Base-by-base conservation (phyloP, 306 rosid species). In the Sicyos baderoa region DNA sequence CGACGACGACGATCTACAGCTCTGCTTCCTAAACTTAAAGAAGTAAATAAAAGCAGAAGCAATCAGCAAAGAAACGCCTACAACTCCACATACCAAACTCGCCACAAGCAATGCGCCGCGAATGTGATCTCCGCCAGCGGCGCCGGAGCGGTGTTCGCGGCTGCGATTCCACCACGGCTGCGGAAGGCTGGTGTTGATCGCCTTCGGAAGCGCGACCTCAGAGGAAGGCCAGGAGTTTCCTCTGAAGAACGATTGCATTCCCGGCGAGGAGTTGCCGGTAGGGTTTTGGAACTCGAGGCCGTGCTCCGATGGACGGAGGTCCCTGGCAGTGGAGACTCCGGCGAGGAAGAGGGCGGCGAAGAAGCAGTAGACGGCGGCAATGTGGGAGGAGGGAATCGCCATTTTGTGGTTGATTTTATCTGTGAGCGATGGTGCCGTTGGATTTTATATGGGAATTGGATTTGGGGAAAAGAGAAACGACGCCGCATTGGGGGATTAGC, bases 301-400 rank as follows among this genome's bases (percentile, higher is more conserved):
- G 70, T 93, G 98, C 18, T 88, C 83, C 47, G 98, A 86, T 2
- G 98, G 97, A 37, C 97, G 88, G 53, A 89, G 82, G 37, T 93
- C 98, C 16, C 80, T 76, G 1, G 77, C 82, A 52, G 68, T 19
- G 63, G 85, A 72, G 7, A 2, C 35, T 21, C 85, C 83, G 65
- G 81, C 55, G 73, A 85, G 16, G 6, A 74, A 3, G 2, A 74
- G 1, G 4, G 45, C 11, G 73, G 71, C 0, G 6, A 77, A 10
- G 40, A 47, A 44, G 70, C 50, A 25, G 14, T 48, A 56, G 64
- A 79, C 7, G 29, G 29, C 48, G 4, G 74, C 50, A 14, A 61
- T n/a, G 25, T 45, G 22, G 3, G 49, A 16, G 8, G 57, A 29
- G 2, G 35, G 23, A 71, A 19, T 12, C 47, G 53, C 29, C 83